Evolutionary conservation across 192 early-diverging fungal genomes (phyloP), one percentile per base, ranked within the genome.

Genomic region (Entophlyctis helioformis): DNA sequence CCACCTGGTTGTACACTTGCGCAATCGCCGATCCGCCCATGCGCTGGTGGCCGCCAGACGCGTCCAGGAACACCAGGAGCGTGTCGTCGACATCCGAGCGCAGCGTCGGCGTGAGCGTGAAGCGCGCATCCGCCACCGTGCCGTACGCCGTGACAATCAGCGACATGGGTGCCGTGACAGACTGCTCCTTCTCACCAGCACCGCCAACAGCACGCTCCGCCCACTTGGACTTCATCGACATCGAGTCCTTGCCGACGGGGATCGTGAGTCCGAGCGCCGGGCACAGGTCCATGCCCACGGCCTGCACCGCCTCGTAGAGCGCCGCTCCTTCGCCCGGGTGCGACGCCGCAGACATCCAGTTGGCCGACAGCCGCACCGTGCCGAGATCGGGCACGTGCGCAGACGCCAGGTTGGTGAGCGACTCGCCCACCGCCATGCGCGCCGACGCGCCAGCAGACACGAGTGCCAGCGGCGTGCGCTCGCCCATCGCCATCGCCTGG

Each of bases 221-320:
- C 90, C 91, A 96, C 52, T 81, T 81, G 68, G 91, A 86, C 71
- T 92, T 90, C 96, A 99, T 99, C 32, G 87, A 91, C 92, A 97
- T 93, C 8, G 92, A 96, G 69, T 99, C 96, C 74, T 99, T 99
- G 44, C 96, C 96, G 16, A 99, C 96, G 5, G 96, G 96, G 46
- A 99, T 86, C 36, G 85, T 82, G 51, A 99, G 72, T 19, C 92
- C 91, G 32, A 99, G 71, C 36, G 74, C 72, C 35, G 88, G 90
- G 66, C 96, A 97, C 42, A 99, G 62, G 36, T 89, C 89, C 60
- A 94, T 58, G 33, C 94, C 91, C 45, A 99, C 76, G 25, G 94
- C 89, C 49, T 85, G 61, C 7, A 96, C 96, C 24, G 89, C 96
- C 34, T 83, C 80, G 55, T 97, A 99, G 29, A 99, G 63, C 36